Conservation (phyloP, 495 filamentous ascomycete genomes). For the Staphylotrichum tortipilum region DNA sequence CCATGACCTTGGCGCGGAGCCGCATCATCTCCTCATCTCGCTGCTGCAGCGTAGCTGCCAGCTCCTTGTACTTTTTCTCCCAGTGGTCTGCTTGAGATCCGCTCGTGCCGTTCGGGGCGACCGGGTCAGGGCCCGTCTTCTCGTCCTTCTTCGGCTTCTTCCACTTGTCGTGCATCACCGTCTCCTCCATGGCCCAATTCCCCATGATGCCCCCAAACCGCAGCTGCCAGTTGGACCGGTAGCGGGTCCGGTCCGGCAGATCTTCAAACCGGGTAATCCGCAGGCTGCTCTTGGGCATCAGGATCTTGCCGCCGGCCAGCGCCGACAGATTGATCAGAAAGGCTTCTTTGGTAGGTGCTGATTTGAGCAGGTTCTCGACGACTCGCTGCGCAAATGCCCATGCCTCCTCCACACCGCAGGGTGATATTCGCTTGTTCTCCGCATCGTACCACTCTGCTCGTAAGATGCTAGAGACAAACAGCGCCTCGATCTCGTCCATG, state of each 20-base stretch:
- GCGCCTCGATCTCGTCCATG: constrained; percentile 35
- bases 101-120: background rate
- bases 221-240: constrained; percentile 40
- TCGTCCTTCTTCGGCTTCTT: constrained; percentile 19
- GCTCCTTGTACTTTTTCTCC: constrained; percentile 31
- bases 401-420: constrained; percentile 39
- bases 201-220: constrained; percentile 36
- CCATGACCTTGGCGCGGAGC: constrained; percentile 20
- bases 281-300: constrained; percentile 31
- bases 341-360: constrained; percentile 35
- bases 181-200: constrained; percentile 40
- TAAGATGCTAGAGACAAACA: constrained; percentile 37
- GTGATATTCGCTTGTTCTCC: constrained; percentile 23
- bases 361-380: constrained; percentile 34
- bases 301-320: constrained; percentile 37
- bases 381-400: constrained; percentile 37
- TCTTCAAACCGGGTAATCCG: constrained; percentile 28
- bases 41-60: constrained; percentile 22
- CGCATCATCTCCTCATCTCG: constrained; percentile 23
- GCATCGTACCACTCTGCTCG: constrained; percentile 37
- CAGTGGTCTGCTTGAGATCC: constrained; percentile 18
- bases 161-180: constrained; percentile 31
- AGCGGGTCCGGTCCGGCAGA: constrained; percentile 27
- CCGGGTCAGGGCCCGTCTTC: constrained; percentile 3
- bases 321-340: constrained; percentile 48